Conservation (phyloP, 306 rosid genomes). For the Cucumis melo region DNA sequence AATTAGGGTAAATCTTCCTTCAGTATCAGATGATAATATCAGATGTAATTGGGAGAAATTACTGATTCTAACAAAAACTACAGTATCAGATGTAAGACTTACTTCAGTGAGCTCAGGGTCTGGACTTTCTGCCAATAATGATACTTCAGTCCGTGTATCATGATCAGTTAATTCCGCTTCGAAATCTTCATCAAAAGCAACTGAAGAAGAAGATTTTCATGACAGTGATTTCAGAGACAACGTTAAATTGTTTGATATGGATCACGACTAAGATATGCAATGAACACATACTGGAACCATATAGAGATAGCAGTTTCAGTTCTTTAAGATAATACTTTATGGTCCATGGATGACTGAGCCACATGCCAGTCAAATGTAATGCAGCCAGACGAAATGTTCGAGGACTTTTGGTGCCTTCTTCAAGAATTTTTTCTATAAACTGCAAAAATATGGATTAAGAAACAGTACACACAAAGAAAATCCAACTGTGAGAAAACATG, state of each 20-base stretch:
- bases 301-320: constrained; percentile 63
- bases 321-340: constrained; percentile 74
- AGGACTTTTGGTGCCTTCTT: constrained; percentile 91
- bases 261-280: not conserved
- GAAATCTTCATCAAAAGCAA: constrained; percentile 97
- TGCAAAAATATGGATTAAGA: constrained; percentile 18
- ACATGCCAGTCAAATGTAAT: constrained; percentile 78
- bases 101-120: constrained; percentile 81
- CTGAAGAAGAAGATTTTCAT: constrained; percentile 27
- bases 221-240: not conserved
- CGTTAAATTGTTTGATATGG: not conserved
- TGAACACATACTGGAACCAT: constrained; percentile 65
- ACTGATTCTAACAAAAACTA: too few species aligned
- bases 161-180: constrained; percentile 80
- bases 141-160: constrained; percentile 64
- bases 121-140: constrained; percentile 57
- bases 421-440: constrained; percentile 70
- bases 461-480: constrained; percentile 1
- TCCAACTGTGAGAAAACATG: not conserved
- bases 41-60: too few species aligned
- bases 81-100: constrained; percentile 13
- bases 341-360: constrained; percentile 65
- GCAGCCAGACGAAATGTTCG: constrained; percentile 98
- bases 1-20: too few species aligned
- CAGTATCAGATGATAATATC: too few species aligned